Evolutionary conservation across 306 rosid genomes (phyloP).

Genomic region (Trifolium repens): DNA sequence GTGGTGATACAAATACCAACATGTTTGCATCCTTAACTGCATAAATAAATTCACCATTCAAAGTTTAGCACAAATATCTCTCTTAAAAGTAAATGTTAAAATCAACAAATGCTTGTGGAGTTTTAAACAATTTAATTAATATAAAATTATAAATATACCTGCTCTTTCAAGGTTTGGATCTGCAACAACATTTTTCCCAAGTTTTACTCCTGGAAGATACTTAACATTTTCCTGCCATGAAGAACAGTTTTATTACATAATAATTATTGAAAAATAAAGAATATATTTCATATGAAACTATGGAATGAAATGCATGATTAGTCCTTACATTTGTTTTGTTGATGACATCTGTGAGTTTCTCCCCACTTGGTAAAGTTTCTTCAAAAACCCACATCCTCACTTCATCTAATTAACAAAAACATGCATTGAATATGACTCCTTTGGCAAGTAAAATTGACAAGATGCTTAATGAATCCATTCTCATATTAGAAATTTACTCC

Average conservation of each 20-base stretch:
- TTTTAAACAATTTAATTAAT: too few species aligned
- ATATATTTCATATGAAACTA: neutral
- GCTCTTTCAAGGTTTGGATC: conserved; percentile 83
- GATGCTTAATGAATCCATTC: too few species aligned
- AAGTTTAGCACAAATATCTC: neutral
- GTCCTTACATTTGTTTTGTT: conserved; percentile 71
- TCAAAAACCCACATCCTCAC: conserved; percentile 97
- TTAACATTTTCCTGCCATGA: conserved; percentile 81
- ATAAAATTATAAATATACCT: conserved; percentile 43
- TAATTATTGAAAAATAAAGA: conserved; percentile 18
- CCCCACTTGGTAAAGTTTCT: conserved; percentile 76
- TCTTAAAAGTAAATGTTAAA: neutral
- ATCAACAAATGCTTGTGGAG: neutral
- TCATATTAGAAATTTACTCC: neutral
- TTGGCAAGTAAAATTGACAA: neutral
- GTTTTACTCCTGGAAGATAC: conserved; percentile 87
- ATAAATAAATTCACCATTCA: conserved; percentile 34
- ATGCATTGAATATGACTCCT: neutral
- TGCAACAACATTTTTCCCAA: conserved; percentile 86
- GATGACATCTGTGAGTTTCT: conserved; percentile 82
- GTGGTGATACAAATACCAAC: conserved; percentile 94
- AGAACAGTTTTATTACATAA: neutral
- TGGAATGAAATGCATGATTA: conserved; percentile 23
- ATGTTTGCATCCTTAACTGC: conserved; percentile 83
- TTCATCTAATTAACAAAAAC: conserved; percentile 60